Evolutionary conservation across 352 stramenopile genomes (phyloP), one percentile per base, ranked within the genome.

Genomic region (Phytopythium cucurbitacearum): DNA sequence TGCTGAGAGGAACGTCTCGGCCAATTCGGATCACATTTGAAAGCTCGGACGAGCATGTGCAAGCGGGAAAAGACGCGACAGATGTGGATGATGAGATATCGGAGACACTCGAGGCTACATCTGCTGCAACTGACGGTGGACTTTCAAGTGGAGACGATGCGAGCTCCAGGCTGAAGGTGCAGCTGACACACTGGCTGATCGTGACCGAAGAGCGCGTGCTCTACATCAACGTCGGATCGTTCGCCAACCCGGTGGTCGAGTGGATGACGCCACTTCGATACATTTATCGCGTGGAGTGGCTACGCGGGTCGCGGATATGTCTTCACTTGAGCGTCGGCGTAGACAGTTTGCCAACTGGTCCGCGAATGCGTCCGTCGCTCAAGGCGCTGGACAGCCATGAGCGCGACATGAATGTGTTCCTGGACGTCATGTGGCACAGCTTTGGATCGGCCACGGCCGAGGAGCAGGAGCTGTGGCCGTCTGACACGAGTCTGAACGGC

Each of bases 201-300:
- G 85, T 95, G 44, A 95, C 86, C 12, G 86, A 95, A 54, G 77
- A 91, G 51, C 80, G 84, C 11, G 86, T 75, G 21, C 55, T 95
- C 51, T 94, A 94, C 58, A 91, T 94, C 52, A 91, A 91, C 50
- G 84, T 94, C 2, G 79, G 78, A 3, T 91, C 78, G 33, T 80
- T 85, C 21, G 73, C 71, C 7, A 82, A 89, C 32, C 83, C 85
- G 0, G 60, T 93, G 16, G 82, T 95, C 8, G 84, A 95, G 53
- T 95, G 86, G 86, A 93, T 91, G 76, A 91, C 82, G 16, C 86
- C 86, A n/a, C 62, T 95, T 59, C 82, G 82, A 9, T 93, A 93
- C 53, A 85, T 95, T 10, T 91, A 94, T 54, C 73, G 76, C 11
- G 67, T 95, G 38, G 84, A 94, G 47, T 89, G 80, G 76, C 55